Evolutionary conservation across 176 grass and related monocot species (phyloP).

Genomic region (Lolium multiflorum): DNA sequence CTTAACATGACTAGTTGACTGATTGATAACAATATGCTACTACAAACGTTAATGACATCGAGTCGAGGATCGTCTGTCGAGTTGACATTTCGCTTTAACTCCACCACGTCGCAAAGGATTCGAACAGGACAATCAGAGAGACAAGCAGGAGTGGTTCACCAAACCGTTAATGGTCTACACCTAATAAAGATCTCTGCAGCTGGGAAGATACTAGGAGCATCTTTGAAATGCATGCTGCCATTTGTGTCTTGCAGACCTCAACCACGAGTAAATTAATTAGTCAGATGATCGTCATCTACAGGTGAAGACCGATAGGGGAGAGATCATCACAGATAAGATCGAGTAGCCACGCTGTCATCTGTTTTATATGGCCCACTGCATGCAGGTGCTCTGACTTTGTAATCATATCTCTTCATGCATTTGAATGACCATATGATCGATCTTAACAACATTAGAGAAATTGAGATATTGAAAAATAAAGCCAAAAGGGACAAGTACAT

Average conservation of each 20-base stretch:
- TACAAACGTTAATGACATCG: not conserved
- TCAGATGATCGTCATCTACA: slow-evolving; percentile 6
- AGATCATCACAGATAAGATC: slow-evolving; percentile 5
- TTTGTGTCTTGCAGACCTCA: slow-evolving; percentile 28
- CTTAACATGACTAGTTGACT: slow-evolving; percentile 3
- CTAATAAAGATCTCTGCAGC: slow-evolving; percentile 48
- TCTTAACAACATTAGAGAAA: not conserved
- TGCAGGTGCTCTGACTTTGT: slow-evolving; percentile 7
- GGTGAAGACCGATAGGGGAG: not conserved
- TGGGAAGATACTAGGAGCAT: slow-evolving; percentile 8
- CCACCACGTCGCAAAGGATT: slow-evolving; percentile 18
- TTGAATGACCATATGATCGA: not conserved
- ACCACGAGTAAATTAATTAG: not conserved
- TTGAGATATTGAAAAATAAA: not conserved
- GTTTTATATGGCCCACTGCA: not conserved
- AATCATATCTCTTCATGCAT: not conserved
- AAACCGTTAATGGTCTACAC: slow-evolving; percentile 42
- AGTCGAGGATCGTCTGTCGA: not conserved
- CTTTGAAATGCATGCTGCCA: slow-evolving; percentile 43
- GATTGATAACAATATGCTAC: not conserved
- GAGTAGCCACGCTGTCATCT: not conserved
- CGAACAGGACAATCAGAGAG: not conserved
- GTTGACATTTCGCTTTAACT: slow-evolving; percentile 15
- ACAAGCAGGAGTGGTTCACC: slow-evolving; percentile 41
- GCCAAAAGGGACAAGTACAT: not conserved